A percentile compares a stretch with the other conserved stretches of the same genome.
These are phyloP conservation scores for Lactarius indigo DNA, from an alignment of 768 basidiomycete species.

Conservation along the genomic window DNA sequence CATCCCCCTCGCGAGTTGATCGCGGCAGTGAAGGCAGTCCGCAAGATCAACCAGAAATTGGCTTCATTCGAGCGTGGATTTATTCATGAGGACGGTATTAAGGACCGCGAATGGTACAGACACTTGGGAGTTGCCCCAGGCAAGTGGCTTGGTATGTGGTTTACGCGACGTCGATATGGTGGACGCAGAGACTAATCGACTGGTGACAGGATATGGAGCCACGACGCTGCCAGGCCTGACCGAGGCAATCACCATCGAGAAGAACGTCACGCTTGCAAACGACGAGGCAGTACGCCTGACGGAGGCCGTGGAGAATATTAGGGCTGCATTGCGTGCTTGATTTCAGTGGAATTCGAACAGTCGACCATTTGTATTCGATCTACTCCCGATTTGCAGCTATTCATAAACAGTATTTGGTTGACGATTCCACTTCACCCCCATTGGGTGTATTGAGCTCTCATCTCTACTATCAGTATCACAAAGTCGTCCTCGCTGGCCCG, in stretches of 20 bases:
- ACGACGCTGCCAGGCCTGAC: slow-evolving; percentile 80
- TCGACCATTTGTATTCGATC: neutral
- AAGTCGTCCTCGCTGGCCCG: slow-evolving; percentile 20
- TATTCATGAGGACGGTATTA: slow-evolving; percentile 72
- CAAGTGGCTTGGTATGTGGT: slow-evolving; percentile 68
- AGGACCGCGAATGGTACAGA: slow-evolving; percentile 80
- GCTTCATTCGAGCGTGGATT: slow-evolving; percentile 74
- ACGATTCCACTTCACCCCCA: slow-evolving; percentile 2
- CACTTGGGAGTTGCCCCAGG: slow-evolving; percentile 87
- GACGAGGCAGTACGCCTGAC: slow-evolving; percentile 58
- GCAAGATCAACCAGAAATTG: slow-evolving; percentile 62
- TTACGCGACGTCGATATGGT: neutral
- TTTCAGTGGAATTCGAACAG: slow-evolving; percentile 2
- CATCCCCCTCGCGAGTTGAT: slow-evolving; percentile 41
- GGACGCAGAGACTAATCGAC: neutral
- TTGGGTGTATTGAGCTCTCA: neutral
- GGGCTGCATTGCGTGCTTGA: slow-evolving; percentile 18
- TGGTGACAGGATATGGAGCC: slow-evolving; percentile 65
- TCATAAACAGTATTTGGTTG: neutral
- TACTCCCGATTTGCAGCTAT: neutral
- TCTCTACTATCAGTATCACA: slow-evolving; percentile 7
- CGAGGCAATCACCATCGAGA: slow-evolving; percentile 70
- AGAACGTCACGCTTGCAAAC: slow-evolving; percentile 56
- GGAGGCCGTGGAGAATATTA: slow-evolving; percentile 49
- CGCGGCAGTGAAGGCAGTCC: slow-evolving; percentile 56